Evolutionary conservation across 164 flowering plant genomes (phyloP).

Genomic region (Kingdonia uniflora): DNA sequence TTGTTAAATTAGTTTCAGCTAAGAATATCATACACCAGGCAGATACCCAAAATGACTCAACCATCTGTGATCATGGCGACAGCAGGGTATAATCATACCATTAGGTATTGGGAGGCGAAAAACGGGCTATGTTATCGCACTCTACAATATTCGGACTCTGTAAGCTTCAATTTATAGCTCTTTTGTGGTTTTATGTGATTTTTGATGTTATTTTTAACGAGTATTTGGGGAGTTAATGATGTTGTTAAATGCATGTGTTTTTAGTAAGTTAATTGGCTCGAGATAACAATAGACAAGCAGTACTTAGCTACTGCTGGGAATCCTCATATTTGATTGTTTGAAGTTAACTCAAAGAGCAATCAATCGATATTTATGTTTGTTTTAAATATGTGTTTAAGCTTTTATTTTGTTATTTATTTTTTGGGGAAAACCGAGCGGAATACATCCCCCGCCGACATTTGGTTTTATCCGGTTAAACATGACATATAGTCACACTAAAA

Average conservation of each 20-base stretch:
- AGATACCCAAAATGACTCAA: too few relatives aligned
- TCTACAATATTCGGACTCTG: conserved; percentile 93
- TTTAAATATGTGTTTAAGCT: too few relatives aligned
- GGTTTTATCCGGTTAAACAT: too few relatives aligned
- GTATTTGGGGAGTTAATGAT: too few relatives aligned
- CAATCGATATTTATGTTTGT: conserved; percentile 48
- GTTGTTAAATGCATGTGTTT: not conserved
- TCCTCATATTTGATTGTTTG: conserved; percentile 89
- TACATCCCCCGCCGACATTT: too few relatives aligned
- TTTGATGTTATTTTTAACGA: too few relatives aligned
- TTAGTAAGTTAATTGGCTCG: conserved; percentile 92
- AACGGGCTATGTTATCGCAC: conserved; percentile 91
- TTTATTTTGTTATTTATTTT: too few relatives aligned
- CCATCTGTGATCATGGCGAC: conserved; percentile 24
- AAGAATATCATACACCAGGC: too few relatives aligned
- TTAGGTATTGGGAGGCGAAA: conserved; percentile 93
- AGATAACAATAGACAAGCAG: conserved; percentile 84
- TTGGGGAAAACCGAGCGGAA: too few relatives aligned
- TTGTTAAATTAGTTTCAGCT: too few relatives aligned
- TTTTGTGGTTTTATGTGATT: not conserved
- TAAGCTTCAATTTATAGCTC: conserved; percentile 13
- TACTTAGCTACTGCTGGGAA: conserved; percentile 90
- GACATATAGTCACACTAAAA: too few relatives aligned
- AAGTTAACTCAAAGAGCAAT: conserved; percentile 71
- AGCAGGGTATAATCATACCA: conserved; percentile 92